These are phyloP conservation scores for Citropsis articulata DNA, from an alignment of 345 rosid species.

Conservation along the genomic window DNA sequence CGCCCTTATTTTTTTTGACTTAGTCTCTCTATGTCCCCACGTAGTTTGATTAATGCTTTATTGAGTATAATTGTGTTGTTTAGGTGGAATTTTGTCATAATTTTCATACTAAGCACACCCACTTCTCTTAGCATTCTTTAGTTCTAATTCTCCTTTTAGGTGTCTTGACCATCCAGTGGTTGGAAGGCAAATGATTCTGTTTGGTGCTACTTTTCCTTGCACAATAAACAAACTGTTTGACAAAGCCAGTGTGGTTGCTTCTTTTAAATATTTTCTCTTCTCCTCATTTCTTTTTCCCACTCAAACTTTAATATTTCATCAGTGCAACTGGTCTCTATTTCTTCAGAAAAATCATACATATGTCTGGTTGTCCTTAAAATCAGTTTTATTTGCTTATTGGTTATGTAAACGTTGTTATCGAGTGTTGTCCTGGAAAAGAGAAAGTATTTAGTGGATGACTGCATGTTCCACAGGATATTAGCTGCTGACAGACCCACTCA, in stretches of 20 bases:
- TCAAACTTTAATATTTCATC: neutral
- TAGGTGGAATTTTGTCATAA: constrained; percentile 33
- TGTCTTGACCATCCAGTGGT: constrained; percentile 3
- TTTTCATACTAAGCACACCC: constrained; percentile 23
- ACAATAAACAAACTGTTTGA: constrained; percentile 13
- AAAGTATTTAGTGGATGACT: neutral
- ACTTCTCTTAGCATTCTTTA: neutral
- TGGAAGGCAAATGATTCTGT: constrained; percentile 18
- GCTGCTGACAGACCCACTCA: neutral
- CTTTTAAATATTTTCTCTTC: neutral
- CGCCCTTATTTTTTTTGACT: neutral
- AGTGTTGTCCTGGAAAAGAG: constrained; percentile 10
- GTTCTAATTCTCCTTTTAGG: constrained; percentile 1
- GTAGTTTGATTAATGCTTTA: constrained; percentile 25
- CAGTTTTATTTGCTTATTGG: neutral
- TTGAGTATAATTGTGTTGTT: constrained; percentile 27
- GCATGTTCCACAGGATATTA: neutral
- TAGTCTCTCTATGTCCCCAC: constrained; percentile 25
- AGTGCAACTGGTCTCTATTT: neutral
- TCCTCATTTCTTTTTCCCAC: neutral
- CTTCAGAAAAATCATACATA: neutral
- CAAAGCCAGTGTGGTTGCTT: neutral
- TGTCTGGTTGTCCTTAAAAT: neutral
- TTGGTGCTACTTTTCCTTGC: constrained; percentile 12
- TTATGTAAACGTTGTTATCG: neutral